A percentile compares a stretch with the other conserved stretches of the same genome.
These are phyloP conservation scores for Lyophyllum decastes DNA, from an alignment of 768 basidiomycete species.

Conservation along the genomic window DNA sequence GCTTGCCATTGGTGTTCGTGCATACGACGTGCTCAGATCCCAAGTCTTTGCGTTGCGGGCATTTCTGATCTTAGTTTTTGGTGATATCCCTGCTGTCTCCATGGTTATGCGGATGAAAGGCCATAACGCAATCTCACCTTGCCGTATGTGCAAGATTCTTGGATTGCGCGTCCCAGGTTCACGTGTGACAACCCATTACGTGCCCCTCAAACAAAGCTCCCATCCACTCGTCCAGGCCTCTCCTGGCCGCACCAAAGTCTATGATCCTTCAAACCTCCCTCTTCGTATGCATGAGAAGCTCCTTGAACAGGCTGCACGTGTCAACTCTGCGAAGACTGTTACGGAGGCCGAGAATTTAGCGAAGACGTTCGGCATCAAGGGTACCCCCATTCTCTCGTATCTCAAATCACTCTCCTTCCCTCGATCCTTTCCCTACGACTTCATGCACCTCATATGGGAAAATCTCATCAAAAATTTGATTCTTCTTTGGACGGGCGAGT, in stretches of 20 bases:
- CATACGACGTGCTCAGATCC: conserved; percentile 25
- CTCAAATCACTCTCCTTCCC: conserved; percentile 37
- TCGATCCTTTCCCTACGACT: conserved; percentile 41
- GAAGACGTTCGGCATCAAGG: conserved; percentile 34
- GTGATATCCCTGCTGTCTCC: conserved; percentile 24
- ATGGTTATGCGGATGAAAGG: conserved; percentile 22
- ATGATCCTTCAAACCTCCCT: conserved; percentile 22
- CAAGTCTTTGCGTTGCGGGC: conserved; percentile 18
- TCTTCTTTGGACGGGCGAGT: conserved; percentile 38
- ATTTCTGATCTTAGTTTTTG: conserved; percentile 22
- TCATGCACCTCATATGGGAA: conserved; percentile 47
- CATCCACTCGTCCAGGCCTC: background rate
- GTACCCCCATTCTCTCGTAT: conserved; percentile 28
- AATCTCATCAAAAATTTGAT: conserved; percentile 41
- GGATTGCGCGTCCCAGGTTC: conserved; percentile 19
- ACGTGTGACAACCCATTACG: conserved; percentile 18
- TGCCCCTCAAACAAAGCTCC: conserved; percentile 18
- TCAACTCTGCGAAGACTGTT: conserved; percentile 15
- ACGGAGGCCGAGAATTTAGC: conserved; percentile 19
- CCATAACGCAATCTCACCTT: conserved; percentile 32
- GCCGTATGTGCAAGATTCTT: conserved; percentile 31
- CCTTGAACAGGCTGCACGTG: conserved; percentile 17
- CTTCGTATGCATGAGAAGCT: conserved; percentile 12
- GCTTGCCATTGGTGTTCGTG: conserved; percentile 32
- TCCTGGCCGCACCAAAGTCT: background rate